Evolutionary conservation across 805 yeast genomes (phyloP).

Genomic region (Ogataea ganodermae): DNA sequence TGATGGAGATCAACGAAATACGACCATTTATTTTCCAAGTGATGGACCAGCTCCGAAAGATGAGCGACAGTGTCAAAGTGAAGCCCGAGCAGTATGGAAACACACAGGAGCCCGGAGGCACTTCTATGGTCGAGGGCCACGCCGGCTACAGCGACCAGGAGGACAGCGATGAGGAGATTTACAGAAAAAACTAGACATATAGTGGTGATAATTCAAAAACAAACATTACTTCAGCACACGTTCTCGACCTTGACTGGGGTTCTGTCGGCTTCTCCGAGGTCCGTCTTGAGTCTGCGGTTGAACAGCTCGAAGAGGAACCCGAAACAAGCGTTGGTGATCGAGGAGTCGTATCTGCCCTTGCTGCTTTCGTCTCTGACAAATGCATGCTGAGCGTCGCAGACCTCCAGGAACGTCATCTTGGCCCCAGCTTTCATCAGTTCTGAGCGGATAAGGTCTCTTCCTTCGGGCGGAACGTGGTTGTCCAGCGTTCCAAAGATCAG

Average conservation of each 20-base stretch:
- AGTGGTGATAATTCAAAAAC: not conserved
- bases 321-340: slow-evolving; percentile 65
- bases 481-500: slow-evolving; percentile 79
- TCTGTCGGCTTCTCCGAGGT: slow-evolving; percentile 65
- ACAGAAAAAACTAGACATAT: slow-evolving; percentile 16
- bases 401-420: slow-evolving; percentile 69
- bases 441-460: slow-evolving; percentile 69
- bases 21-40: slow-evolving; percentile 78
- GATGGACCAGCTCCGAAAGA: slow-evolving; percentile 72
- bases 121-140: slow-evolving; percentile 1
- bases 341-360: slow-evolving; percentile 83
- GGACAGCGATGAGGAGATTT: slow-evolving; percentile 30
- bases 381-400: slow-evolving; percentile 82
- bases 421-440: slow-evolving; percentile 59
- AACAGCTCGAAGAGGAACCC: slow-evolving; percentile 72
- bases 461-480: slow-evolving; percentile 77
- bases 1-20: slow-evolving; percentile 84
- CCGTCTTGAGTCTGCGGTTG: slow-evolving; percentile 64
- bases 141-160: slow-evolving; percentile 18
- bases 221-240: slow-evolving; percentile 50
- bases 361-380: slow-evolving; percentile 77
- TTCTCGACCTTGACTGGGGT: slow-evolving; percentile 53
- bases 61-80: slow-evolving; percentile 42
- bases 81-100: slow-evolving; percentile 11
- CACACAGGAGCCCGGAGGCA: slow-evolving; percentile 9